Evolutionary conservation across 306 rosid genomes (phyloP), one percentile per base, ranked within the genome.

Genomic region (Rosa persica): DNA sequence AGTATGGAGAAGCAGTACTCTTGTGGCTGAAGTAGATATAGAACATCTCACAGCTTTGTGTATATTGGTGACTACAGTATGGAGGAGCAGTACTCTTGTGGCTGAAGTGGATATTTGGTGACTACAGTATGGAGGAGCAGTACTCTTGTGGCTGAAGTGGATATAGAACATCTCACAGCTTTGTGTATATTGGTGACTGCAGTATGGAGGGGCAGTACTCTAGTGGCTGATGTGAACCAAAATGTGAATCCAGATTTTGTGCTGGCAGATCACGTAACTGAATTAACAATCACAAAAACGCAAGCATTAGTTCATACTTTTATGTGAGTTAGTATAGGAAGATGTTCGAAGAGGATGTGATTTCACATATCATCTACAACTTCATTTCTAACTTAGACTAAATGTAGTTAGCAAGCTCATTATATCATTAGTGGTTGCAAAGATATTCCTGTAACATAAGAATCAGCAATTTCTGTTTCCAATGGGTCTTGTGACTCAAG

Each of bases 231-330:
- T 0, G 1, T 46, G 13, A 38, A n/a, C 0, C 25, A 30, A 58
- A 58, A 71, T 76, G 12, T 6, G 68, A 49, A 30, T 51, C 77
- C 75, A 77, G 54, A 20, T 44, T 20, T 47, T 25, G 12, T 49
- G 17, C 70, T 1, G 16, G 60, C 1, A 1, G 74, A 71, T 8
- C 3, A 51, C 0, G 1, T 19, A 38, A 77, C 87, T 87, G 81
- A 60, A 78, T 23, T 10, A 58, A 82, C 20, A 75, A 39, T 34
- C 68, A 81, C 22, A 38, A 60, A 12, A 23, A 17, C 76, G 70
- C 23, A 67, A 17, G 47, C 46, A 46, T 83, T 36, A 81, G n/a
- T 70, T 60, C 25, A 66, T 40, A 70, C 13, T 9, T 1, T 12
- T 27, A 1, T 61, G 38, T 61, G 36, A 23, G 12, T 55, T 47